Base-by-base conservation (phyloP, 495 filamentous ascomycete genomes). In the Penicillium angulare region DNA sequence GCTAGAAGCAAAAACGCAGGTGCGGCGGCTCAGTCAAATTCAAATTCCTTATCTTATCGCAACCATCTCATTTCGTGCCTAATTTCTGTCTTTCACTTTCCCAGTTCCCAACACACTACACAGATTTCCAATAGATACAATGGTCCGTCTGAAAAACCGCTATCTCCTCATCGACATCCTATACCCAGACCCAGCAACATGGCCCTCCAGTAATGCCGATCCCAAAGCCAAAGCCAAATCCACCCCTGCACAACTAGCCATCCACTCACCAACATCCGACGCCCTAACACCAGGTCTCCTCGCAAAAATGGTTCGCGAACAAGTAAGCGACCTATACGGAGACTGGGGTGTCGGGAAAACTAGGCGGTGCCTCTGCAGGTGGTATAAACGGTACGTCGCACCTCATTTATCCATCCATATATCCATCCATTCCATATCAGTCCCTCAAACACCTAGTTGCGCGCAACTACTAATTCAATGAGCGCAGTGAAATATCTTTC, bases 401-500 rank as follows among this genome's bases (percentile, higher is more conserved):
- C n/a, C n/a, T n/a, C n/a, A n/a, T n/a, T n/a, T n/a, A n/a, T n/a
- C n/a, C n/a, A n/a, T n/a, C n/a, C n/a, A n/a, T n/a, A n/a, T n/a
- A n/a, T n/a, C n/a, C 43, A 12, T 27, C 53, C 29, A 47, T 44
- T 47, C 49, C 9, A 27, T 13, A 20, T 48, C n/a, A 35, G 7
- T 17, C 33, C 15, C 33, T 17, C 33, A 36, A 36, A 7, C 33
- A 15, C 33, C 7, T 44, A 50, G 41, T 31, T 2, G 44, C 20
- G 9, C 26, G 32, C 3, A 2, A 18, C 36, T 23, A 41, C 42
- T 32, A 29, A 31, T 1, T 39, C 10, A 3, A 45, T 31, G n/a
- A n/a, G n/a, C n/a, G n/a, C 49, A 95, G 90, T 98, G 12, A 96
- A 93, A 77, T 97, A 97, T 68, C 80, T 93, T 41, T 96, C 91